phyloP scores from a whole-genome alignment of 768 basidiomycete species.

The Glaciozyma antarctica region DNA sequence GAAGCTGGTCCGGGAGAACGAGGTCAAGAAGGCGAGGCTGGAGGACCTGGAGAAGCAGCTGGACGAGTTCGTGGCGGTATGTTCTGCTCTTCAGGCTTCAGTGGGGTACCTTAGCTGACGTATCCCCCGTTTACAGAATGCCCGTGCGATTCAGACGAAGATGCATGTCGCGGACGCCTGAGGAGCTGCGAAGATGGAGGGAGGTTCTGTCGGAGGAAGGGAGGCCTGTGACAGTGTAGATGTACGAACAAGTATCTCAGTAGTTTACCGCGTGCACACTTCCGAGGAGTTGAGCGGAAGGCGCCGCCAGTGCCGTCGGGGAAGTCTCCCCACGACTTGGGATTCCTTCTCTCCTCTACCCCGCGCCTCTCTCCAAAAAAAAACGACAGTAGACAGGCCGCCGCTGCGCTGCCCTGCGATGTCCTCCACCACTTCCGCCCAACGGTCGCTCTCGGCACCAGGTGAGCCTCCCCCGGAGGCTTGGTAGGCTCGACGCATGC shows the following conservation, averaged over 20 bases:
- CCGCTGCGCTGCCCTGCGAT: too few relatives aligned
- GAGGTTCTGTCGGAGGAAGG: too few relatives aligned
- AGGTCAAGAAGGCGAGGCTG: constrained; percentile 58
- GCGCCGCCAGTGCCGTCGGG: background rate
- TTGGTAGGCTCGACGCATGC: too few relatives aligned
- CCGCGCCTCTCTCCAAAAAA: too few relatives aligned
- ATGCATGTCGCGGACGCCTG: constrained; percentile 17
- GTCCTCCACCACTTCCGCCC: too few relatives aligned
- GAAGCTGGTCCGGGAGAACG: constrained; percentile 68
- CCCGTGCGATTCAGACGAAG: constrained; percentile 26
- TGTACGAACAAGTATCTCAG: background rate
- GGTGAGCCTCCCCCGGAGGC: background rate
- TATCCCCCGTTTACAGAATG: constrained; percentile 3
- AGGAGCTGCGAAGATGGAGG: too few relatives aligned
- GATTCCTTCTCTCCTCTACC: too few relatives aligned
- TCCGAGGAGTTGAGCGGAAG: background rate
- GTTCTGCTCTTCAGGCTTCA: background rate
- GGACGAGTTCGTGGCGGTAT: constrained; percentile 43
- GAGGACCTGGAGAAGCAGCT: constrained; percentile 71
- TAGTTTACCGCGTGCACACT: too few relatives aligned
- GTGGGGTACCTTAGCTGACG: background rate
- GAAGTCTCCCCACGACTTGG: too few relatives aligned
- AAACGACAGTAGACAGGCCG: too few relatives aligned
- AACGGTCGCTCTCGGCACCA: too few relatives aligned
- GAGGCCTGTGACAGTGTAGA: too few relatives aligned